These are phyloP conservation scores for Hortiboletus campestris DNA, from an alignment of 768 basidiomycete species.

Conservation along the genomic window DNA sequence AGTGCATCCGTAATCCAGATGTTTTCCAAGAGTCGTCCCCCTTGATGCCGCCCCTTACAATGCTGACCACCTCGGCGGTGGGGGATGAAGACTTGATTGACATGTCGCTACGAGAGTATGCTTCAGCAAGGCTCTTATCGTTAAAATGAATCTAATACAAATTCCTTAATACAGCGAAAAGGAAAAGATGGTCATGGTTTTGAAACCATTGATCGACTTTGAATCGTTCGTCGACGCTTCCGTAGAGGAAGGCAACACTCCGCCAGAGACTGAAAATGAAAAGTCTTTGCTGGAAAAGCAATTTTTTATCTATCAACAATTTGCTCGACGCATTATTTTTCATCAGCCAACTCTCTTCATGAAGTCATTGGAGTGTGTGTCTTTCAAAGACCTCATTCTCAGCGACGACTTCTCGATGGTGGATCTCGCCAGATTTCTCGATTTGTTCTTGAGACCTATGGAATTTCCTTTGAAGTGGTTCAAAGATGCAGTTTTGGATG, in stretches of 20 bases:
- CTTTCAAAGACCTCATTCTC: constrained; percentile 33
- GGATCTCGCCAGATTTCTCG: constrained; percentile 15
- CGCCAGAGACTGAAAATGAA: not conserved
- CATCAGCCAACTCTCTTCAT: constrained; percentile 28
- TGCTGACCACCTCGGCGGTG: not conserved
- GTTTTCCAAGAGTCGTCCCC: not conserved
- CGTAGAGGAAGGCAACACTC: not conserved
- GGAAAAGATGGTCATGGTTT: not conserved
- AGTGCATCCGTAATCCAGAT: not conserved
- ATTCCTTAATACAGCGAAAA: constrained; percentile 1
- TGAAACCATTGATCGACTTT: constrained; percentile 1
- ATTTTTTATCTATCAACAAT: constrained; percentile 19
- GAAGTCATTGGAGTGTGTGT: constrained; percentile 31
- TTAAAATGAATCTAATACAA: not conserved
- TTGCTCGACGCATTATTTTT: constrained; percentile 30
- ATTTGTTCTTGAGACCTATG: constrained; percentile 2
- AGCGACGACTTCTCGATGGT: constrained; percentile 30
- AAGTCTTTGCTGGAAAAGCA: not conserved
- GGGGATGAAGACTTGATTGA: constrained; percentile 20
- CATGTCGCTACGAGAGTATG: constrained; percentile 13
- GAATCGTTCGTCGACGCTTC: not conserved
- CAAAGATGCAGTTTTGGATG: constrained; percentile 29
- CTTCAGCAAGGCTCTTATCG: not conserved
- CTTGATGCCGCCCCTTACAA: not conserved
- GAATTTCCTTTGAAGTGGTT: constrained; percentile 24